phyloP scores from a whole-genome alignment of 75 land plant genomes.

The Picea sitchensis region DNA sequence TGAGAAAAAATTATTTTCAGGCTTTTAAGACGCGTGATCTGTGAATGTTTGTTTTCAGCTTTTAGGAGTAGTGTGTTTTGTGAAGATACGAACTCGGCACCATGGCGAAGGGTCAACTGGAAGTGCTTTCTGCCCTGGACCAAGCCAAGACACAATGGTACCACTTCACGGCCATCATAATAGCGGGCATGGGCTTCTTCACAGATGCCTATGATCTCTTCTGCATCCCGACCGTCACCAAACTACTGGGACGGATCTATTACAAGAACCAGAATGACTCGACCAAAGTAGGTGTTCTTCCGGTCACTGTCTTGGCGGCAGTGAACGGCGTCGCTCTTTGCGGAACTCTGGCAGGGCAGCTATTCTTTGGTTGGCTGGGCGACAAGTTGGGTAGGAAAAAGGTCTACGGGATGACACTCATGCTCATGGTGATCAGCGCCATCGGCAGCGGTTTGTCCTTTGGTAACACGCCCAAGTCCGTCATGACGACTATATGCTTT shows the following conservation, averaged over 20 bases:
- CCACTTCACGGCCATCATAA: slow-evolving; percentile 30
- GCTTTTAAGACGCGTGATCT: too few relatives aligned
- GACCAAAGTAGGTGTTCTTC: slow-evolving; percentile 27
- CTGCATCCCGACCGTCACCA: slow-evolving; percentile 29
- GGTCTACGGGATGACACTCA: slow-evolving; percentile 52
- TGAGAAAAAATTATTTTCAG: too few relatives aligned
- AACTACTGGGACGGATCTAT: slow-evolving; percentile 22
- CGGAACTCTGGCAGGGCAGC: slow-evolving; percentile 21
- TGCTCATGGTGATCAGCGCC: slow-evolving; percentile 53
- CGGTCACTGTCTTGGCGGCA: slow-evolving; percentile 35
- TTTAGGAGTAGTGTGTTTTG: too few relatives aligned
- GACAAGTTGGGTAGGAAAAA: slow-evolving; percentile 55
- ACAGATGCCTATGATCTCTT: slow-evolving; percentile 1
- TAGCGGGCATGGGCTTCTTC: slow-evolving; percentile 37
- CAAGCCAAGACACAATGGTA: slow-evolving; percentile 27
- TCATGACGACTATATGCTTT: slow-evolving; percentile 61
- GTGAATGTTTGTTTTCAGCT: too few relatives aligned
- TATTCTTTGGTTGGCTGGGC: slow-evolving; percentile 58
- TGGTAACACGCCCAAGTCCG: slow-evolving; percentile 31
- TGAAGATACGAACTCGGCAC: too few relatives aligned
- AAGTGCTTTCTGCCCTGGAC: background rate
- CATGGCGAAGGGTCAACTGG: background rate
- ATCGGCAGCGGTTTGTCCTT: slow-evolving; percentile 53
- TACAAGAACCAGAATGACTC: slow-evolving; percentile 16
- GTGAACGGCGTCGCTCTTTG: slow-evolving; percentile 51